Evolutionary conservation across 2,329 filamentous ascomycete species (phyloP), one percentile per base, ranked within the genome.

Genomic region (Bertia moriformis): DNA sequence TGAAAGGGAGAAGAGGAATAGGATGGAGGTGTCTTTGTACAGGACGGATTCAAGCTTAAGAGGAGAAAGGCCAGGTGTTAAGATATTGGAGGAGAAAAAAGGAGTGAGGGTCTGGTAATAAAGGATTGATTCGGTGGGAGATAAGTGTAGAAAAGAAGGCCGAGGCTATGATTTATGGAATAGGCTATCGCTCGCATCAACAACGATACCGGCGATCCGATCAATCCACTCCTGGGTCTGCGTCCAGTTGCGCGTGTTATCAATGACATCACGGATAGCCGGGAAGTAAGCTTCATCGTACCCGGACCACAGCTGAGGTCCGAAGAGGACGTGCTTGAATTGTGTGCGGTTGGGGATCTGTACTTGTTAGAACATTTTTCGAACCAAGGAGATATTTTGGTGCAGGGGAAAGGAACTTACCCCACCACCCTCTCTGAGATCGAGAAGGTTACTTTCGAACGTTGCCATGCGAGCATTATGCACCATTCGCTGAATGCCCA

Each of bases 311-410:
- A 74, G 64, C 51, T 85, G 74, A 1, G 91, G 91, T 2, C 83
- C 89, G 54, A 88, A 93, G 41, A 98, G 63, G 51, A 93, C 71
- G 58, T 95, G 91, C 58, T 93, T 94, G 68, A 87, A 98, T 60
- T 96, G 91, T 4, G 83, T 83, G 46, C 89, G 78, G 49, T 85
- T 85, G 29, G 84, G 83, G 3, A 93, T 71, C 82, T 87, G 38
- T 10, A 4, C 7, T 27, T n/a, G n/a, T 42, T 18, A 43, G 37
- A n/a, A n/a, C n/a, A n/a, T n/a, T n/a, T n/a, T n/a, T n/a, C n/a
- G n/a, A 49, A 41, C 29, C 20, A 33, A 17, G 27, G 15, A 36
- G 42, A 29, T 18, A 4, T 33, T 20, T 4, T 12, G 18, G 3
- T 22, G 27, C 19, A 14, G 35, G n/a, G 38, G 35, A 36, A 32